These are phyloP conservation scores for Neodidymelliopsis sp. DNA, from an alignment of 2,329 filamentous ascomycete genomes.

Conservation along the genomic window DNA sequence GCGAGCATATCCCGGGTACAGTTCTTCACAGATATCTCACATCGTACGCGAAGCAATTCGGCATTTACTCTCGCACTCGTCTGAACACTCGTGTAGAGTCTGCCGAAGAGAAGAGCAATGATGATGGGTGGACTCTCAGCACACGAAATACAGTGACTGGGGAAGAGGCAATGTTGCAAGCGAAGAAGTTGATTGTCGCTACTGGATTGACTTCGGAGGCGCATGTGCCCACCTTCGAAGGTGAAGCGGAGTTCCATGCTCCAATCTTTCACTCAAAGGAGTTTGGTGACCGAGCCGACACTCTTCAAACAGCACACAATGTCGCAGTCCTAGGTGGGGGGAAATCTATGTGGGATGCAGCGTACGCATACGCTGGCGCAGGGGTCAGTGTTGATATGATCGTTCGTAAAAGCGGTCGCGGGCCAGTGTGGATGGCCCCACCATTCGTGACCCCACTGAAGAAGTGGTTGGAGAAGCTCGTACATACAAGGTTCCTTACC, in stretches of 20 bases:
- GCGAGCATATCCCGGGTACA: conserved; percentile 66
- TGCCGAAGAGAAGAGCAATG: conserved; percentile 52
- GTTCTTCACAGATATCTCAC: conserved; percentile 64
- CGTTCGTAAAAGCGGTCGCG: conserved; percentile 65
- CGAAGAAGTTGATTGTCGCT: conserved; percentile 65
- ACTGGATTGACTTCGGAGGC: conserved; percentile 68
- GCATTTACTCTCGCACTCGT: conserved; percentile 57
- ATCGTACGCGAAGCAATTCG: conserved; percentile 51
- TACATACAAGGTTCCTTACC: conserved; percentile 71
- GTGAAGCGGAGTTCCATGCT: conserved; percentile 52
- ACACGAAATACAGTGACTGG: conserved; percentile 5
- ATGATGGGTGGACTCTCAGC: conserved; percentile 28
- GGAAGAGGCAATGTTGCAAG: conserved; percentile 2
- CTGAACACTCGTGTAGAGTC: conserved; percentile 60
- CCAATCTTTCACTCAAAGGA: conserved; percentile 67
- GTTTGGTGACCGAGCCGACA: conserved; percentile 54
- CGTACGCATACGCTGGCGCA: conserved; percentile 62
- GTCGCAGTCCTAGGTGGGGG: conserved; percentile 65
- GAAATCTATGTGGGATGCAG: conserved; percentile 70
- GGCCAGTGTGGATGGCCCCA: conserved; percentile 67
- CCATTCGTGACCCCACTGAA: conserved; percentile 72
- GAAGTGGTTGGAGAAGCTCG: conserved; percentile 71
- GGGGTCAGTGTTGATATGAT: conserved; percentile 68
- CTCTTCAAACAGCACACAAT: conserved; percentile 45
- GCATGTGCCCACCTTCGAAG: conserved; percentile 60